Conservation (phyloP, 75 land plant genomes). For the Pseudotsuga menziesii region DNA sequence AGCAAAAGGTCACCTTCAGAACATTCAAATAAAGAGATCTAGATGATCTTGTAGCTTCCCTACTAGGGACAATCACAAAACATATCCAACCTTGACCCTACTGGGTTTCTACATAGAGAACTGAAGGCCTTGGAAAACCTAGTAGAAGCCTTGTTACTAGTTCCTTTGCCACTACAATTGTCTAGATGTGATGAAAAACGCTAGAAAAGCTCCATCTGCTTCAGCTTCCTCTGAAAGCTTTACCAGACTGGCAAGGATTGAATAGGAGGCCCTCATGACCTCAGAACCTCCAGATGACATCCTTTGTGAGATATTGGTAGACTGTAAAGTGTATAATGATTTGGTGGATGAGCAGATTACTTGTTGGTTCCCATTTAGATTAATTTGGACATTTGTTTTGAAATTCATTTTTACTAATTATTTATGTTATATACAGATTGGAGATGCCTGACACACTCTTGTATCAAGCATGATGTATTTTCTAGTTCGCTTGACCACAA, state of each 20-base stretch:
- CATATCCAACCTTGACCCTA: neutral
- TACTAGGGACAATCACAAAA: neutral
- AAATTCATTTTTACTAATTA: no score
- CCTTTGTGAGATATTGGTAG: neutral
- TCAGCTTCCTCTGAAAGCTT: constrained; percentile 2
- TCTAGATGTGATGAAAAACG: no score
- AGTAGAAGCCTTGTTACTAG: neutral
- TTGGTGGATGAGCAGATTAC: neutral
- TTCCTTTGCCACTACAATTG: neutral
- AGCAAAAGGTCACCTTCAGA: no score
- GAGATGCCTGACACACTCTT: no score
- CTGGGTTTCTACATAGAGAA: neutral
- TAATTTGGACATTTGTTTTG: neutral
- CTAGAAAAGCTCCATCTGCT: neutral
- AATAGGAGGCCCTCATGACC: neutral
- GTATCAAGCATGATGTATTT: neutral
- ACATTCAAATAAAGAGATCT: no score
- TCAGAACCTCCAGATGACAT: constrained; percentile 7
- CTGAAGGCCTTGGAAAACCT: neutral
- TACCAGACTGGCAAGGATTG: neutral
- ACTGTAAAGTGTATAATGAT: neutral
- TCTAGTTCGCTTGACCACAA: no score
- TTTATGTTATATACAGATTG: no score
- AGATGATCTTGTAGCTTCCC: neutral
- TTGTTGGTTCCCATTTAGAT: no score